phyloP scores from a whole-genome alignment of 768 basidiomycete genomes.

The Mycena crocata region DNA sequence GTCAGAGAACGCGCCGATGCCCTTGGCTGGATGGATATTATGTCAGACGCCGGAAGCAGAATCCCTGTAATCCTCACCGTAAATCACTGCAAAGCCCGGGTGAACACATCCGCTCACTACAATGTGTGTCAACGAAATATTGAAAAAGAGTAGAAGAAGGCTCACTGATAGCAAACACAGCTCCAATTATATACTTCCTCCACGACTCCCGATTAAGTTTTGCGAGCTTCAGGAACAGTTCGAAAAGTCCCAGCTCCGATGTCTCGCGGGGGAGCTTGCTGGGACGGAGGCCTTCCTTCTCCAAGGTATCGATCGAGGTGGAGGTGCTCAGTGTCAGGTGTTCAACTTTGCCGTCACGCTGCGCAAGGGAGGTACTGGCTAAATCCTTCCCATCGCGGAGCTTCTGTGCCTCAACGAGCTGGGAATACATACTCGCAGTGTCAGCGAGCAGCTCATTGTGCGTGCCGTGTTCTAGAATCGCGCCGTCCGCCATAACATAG shows the following conservation, averaged over 20 bases:
- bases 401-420: constrained; percentile 83
- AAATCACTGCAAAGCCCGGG: not conserved
- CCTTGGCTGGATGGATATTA: not conserved
- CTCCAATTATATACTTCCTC: constrained; percentile 68
- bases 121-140: not conserved
- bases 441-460: constrained; percentile 74
- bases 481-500: constrained; percentile 90
- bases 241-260: constrained; percentile 55
- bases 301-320: not conserved
- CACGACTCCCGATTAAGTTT: constrained; percentile 70
- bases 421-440: constrained; percentile 73
- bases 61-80: not conserved
- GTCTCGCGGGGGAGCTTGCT: not conserved
- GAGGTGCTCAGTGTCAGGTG: not conserved
- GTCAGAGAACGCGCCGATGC: constrained; percentile 17
- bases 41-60: not conserved
- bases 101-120: constrained; percentile 17
- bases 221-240: constrained; percentile 80
- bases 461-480: constrained; percentile 82
- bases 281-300: not conserved
- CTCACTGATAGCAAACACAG: constrained; percentile 64
- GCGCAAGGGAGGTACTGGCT: constrained; percentile 43
- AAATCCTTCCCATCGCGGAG: constrained; percentile 67
- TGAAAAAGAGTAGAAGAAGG: not conserved
- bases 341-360: constrained; percentile 36